Base-by-base conservation (phyloP, 148 eudicot species). In the Gaultheria prostrata region DNA sequence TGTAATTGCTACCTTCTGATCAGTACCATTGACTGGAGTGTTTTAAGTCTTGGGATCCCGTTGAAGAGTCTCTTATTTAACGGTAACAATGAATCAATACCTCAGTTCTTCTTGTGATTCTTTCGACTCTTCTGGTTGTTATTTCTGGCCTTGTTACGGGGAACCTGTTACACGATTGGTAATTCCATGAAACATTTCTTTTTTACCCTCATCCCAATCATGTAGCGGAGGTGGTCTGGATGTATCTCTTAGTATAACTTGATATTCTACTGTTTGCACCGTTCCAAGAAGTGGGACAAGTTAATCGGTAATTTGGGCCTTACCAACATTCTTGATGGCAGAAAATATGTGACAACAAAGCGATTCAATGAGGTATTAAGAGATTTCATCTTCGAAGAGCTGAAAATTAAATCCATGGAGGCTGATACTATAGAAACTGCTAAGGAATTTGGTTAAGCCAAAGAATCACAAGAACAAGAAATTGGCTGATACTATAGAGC, bases 191-290 rank as follows among this genome's bases (percentile, higher is more conserved):
- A 35, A 35, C 5, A 4, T 35, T 4, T 35, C 4, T 5, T 35
- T 35, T 35, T 35, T 35, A 35, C 3, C 5, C 30, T 56, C 8
- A 67, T 17, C 26, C 33, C 73, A 48, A 14, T 83, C 49, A 21
- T 87, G 5, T 61, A 26, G 8, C 85, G 88, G 17, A 82, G 88
- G 83, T 91, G 91, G 93, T 83, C 85, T 7, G 85, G 75, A 67
- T 59, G 72, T 20, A 20, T 87, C 43, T 77, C 39, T 4, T 4
- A 35, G 3, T 35, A 3, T 5, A 35, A 35, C 39, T 35, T 35
- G 6, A 35, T 35, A 35, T 3, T 35, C 39, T 35, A 35, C 39
- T 35, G 1, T 35, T 35, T 35, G 39, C 39, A 35, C 39, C 39
- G 39, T 35, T 35, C 39, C 39, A 35, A 35, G 39, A 35, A 3